Evolutionary conservation across 2,329 filamentous ascomycete species (phyloP), one percentile per base, ranked within the genome.

Genomic region (Emmonsiellopsis sp.): DNA sequence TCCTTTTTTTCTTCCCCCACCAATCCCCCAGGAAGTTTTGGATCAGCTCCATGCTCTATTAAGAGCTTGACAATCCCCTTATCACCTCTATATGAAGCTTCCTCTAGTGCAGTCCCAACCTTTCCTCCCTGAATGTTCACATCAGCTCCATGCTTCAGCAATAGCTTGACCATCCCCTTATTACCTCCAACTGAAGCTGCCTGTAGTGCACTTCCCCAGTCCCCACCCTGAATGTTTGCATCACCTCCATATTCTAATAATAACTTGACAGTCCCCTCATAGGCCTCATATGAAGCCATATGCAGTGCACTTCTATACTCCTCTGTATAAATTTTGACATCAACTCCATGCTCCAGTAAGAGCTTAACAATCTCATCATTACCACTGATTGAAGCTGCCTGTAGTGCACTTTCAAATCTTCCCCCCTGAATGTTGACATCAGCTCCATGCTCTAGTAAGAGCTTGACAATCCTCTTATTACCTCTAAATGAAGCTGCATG

Each of bases 121-220:
- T 9, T 10, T 10, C 13, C 35, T 3, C 13, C 13, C 13, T 10
- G 9, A 38, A 13, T 13, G 13, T 38, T 38, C 9, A 38, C 13
- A 38, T 38, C 35, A 38, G 35, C 1, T n/a, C 35, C 61, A 38
- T 55, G 30, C 20, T 62, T 57, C 20, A 62, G 50, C 11, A 43
- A n/a, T 7, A 43, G 41, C 16, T 15, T 6, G n/a, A 15, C 41
- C 7, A 20, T 43, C 7, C 16, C 16, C 7, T n/a, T 15, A 15
- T 43, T 8, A 7, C n/a, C 15, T 7, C 34, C 7, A 7, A 11
- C 7, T 7, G 7, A 37, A 7, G 34, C 34, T 7, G 7, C 7
- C 7, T 37, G 34, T 7, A 37, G 34, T 7, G 34, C 7, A 11
- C 7, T 37, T 7, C 11, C 34, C 16, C 13, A n/a, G 13, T 20